Evolutionary conservation across 257 asterid species (phyloP).

Genomic region (Echium plantagineum): DNA sequence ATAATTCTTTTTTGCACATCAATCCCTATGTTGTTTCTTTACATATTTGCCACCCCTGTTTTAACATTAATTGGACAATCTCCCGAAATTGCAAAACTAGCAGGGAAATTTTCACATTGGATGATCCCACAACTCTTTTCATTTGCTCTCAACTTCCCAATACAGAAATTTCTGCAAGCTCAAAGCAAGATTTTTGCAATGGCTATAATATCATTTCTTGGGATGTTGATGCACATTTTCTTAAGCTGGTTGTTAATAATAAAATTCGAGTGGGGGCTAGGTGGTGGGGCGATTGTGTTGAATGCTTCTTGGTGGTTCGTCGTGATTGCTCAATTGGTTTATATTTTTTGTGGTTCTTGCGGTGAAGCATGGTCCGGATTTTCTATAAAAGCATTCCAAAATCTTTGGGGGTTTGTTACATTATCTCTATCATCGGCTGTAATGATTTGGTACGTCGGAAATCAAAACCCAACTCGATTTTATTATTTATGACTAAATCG

Average conservation of each 20-base stretch:
- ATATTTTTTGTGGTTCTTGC: background rate
- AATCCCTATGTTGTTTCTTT: background rate
- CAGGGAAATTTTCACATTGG: conserved; percentile 8
- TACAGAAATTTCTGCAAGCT: conserved; percentile 12
- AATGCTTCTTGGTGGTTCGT: conserved; percentile 9
- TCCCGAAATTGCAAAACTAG: background rate
- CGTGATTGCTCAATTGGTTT: background rate
- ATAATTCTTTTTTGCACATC: conserved; percentile 5
- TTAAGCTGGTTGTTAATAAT: conserved; percentile 12
- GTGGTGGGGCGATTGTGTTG: conserved; percentile 1
- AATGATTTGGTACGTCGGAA: conserved; percentile 4
- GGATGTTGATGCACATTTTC: conserved; percentile 4
- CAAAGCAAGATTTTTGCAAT: conserved; percentile 11
- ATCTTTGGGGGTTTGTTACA: conserved; percentile 6
- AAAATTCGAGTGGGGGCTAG: conserved; percentile 5
- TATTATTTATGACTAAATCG: background rate
- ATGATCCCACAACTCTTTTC: conserved; percentile 17
- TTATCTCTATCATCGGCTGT: conserved; percentile 5
- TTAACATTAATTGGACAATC: conserved; percentile 5
- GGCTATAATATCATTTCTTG: conserved; percentile 8
- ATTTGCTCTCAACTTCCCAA: conserved; percentile 4
- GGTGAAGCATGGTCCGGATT: conserved; percentile 6
- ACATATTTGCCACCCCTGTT: conserved; percentile 11
- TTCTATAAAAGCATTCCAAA: conserved; percentile 1
- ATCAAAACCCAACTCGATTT: background rate